These are phyloP conservation scores for Prunus mongolica DNA, from an alignment of 306 rosid genomes.

Conservation along the genomic window DNA sequence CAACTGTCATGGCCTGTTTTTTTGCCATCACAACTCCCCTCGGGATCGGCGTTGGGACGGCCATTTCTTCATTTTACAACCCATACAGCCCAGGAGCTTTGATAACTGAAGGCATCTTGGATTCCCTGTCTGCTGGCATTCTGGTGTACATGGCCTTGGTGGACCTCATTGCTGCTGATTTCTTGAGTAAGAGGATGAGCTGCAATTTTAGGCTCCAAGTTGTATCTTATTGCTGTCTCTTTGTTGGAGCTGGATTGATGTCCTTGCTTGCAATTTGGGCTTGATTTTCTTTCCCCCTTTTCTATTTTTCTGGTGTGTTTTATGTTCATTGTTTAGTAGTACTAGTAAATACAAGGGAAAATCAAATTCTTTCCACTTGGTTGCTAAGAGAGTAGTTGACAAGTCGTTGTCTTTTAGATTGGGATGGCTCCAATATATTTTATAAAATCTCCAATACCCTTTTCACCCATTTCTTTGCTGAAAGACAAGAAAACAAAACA, in stretches of 20 bases:
- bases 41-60: slow-evolving; percentile 70
- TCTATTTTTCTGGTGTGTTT: background rate
- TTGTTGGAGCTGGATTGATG: slow-evolving; percentile 95
- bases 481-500: background rate
- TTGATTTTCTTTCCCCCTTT: slow-evolving; percentile 15
- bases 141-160: slow-evolving; percentile 93
- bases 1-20: slow-evolving; percentile 75
- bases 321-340: background rate
- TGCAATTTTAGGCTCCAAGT: slow-evolving; percentile 88
- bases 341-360: background rate
- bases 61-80: slow-evolving; percentile 59
- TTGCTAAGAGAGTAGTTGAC: background rate
- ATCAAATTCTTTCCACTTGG: background rate
- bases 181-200: slow-evolving; percentile 91
- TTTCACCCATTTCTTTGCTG: too few species aligned
- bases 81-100: slow-evolving; percentile 70
- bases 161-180: slow-evolving; percentile 91
- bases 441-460: background rate
- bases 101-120: slow-evolving; percentile 70
- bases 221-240: slow-evolving; percentile 72
- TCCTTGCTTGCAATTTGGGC: slow-evolving; percentile 90
- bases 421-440: background rate
- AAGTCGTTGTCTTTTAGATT: background rate
- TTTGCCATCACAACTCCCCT: slow-evolving; percentile 77
- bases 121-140: slow-evolving; percentile 78